A percentile compares a stretch with the other conserved stretches of the same genome.
phyloP scores from a whole-genome alignment of 768 basidiomycete genomes.

The Phanerodontia chrysosporium region DNA sequence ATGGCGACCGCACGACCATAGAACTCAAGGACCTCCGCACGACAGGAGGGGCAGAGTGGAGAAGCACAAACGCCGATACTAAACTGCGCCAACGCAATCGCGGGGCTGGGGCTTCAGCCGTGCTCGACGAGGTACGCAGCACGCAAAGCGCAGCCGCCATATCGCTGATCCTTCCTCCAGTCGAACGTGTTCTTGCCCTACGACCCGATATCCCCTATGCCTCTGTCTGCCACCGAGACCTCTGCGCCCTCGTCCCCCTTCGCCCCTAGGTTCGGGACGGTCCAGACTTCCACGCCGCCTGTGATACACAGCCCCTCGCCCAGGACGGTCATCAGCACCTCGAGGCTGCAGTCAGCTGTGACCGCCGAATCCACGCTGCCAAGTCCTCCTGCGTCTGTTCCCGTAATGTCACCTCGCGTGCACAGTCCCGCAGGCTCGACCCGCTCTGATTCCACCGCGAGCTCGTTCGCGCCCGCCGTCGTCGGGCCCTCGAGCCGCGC shows the following conservation, averaged over 20 bases:
- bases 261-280: background rate
- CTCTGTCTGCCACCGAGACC: conserved; percentile 37
- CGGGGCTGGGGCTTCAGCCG: conserved; percentile 11
- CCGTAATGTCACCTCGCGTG: conserved; percentile 2
- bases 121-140: conserved; percentile 45
- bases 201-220: conserved; percentile 44
- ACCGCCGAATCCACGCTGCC: background rate
- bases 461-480: conserved; percentile 17
- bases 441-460: conserved; percentile 10
- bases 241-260: conserved; percentile 17
- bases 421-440: conserved; percentile 5
- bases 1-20: conserved; percentile 23
- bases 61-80: conserved; percentile 32
- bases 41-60: conserved; percentile 51
- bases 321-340: background rate
- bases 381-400: background rate
- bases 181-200: conserved; percentile 43
- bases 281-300: background rate
- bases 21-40: conserved; percentile 53
- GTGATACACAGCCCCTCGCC: conserved; percentile 13
- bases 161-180: conserved; percentile 25
- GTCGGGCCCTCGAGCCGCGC: conserved; percentile 4
- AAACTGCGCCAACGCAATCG: conserved; percentile 18
- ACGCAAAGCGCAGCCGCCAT: background rate
- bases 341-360: background rate